Base-by-base conservation (phyloP, 495 filamentous ascomycete genomes). In the Penicillium pulvis region DNA sequence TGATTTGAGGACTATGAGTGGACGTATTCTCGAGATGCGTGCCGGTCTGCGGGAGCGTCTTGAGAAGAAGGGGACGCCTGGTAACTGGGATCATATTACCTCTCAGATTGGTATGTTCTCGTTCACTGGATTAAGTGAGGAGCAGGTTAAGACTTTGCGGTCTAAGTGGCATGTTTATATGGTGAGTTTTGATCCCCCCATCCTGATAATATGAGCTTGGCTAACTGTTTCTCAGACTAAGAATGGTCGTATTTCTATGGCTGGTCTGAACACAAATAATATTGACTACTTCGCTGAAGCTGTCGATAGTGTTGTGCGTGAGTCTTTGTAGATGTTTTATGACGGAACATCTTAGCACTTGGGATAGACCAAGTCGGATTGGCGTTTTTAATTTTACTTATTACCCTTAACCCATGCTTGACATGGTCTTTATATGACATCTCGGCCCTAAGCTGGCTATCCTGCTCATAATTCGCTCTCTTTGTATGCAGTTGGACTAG, bases 31-130 rank as follows among this genome's bases (percentile, higher is more conserved):
- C 54, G 83, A 85, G 65, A 98, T 97, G 94, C 85, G 94, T 46
- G 83, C 82, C 64, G 84, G 83, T 14, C 70, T 99, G 61, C 80
- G 90, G 14, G 71, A 73, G 54, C 90, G 92, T 64, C 79, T 99
- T 2, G 92, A 96, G 74, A 84, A 86, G 62, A 72, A 70, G 42
- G 87, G 83, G 3, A 97, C 94, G 1, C 93, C 93, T 0, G 95
- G 94, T 4, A 86, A 82, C 11, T 98, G 94, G 94, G 88, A 91
- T 56, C 94, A 99, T 74, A 96, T 99, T 70, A 96, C 92, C 9
- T 88, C 94, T 60, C 94, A 99, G 82, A 99, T 99, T 72, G 94
- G 94, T 66, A 99, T 99, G 94, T 99, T 99, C 77, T 93, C 89
- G 69, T 99, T 95, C 72, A 99, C 94, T 2, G 94, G 94, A 1